Conservation (phyloP, 768 basidiomycete species). For the Paxillus involutus region DNA sequence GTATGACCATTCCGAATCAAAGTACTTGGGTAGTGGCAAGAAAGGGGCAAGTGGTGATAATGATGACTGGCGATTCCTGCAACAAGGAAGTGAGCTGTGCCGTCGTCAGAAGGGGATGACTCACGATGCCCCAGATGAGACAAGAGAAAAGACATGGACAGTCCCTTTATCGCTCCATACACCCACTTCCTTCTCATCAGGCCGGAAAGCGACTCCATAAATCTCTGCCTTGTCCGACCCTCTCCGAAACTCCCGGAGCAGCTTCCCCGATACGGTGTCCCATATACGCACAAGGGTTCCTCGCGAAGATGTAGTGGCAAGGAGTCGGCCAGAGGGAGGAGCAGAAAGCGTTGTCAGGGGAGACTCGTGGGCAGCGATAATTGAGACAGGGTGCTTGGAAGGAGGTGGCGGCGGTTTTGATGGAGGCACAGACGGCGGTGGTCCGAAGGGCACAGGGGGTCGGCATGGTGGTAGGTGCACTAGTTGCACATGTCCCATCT, state of each 20-base stretch:
- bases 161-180: conserved; percentile 97
- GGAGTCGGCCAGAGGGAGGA: conserved; percentile 72
- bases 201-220: conserved; percentile 85
- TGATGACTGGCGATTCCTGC: conserved; percentile 81
- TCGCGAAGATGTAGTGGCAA: conserved; percentile 81
- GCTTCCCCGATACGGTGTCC: conserved; percentile 72
- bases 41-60: conserved; percentile 79
- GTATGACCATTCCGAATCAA: conserved; percentile 96
- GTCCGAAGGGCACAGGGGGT: conserved; percentile 54
- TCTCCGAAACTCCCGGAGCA: conserved; percentile 77
- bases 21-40: conserved; percentile 84
- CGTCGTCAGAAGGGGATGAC: conserved; percentile 28
- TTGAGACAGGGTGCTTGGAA: conserved; percentile 67
- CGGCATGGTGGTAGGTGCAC: conserved; percentile 82
- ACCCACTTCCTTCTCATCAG: conserved; percentile 82
- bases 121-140: conserved; percentile 64
- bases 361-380: conserved; percentile 82
- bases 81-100: conserved; percentile 5
- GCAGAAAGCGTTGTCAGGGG: conserved; percentile 77
- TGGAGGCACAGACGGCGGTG: conserved; percentile 51
- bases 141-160: conserved; percentile 83
- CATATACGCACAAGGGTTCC: conserved; percentile 89
- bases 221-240: conserved; percentile 91
- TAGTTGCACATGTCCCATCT: conserved; percentile 86
- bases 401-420: conserved; percentile 57